These are phyloP conservation scores for Penicillium vulpinum DNA, from an alignment of 2,329 filamentous ascomycete genomes.

Conservation along the genomic window DNA sequence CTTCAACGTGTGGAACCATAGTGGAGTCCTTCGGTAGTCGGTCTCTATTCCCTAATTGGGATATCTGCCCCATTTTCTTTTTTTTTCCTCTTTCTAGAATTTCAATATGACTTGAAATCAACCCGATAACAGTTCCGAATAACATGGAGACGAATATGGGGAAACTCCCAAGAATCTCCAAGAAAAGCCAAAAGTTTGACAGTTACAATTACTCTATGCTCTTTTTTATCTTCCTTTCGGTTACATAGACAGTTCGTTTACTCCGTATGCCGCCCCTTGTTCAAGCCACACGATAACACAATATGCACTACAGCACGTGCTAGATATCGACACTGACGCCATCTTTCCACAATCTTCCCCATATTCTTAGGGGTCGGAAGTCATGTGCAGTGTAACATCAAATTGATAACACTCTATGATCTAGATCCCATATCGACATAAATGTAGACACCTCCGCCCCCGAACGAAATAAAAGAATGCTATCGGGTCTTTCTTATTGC, in stretches of 20 bases:
- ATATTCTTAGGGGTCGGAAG: not conserved
- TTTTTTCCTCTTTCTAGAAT: not conserved
- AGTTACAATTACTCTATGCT: not conserved
- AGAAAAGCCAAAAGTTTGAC: too few species aligned
- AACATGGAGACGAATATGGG: not conserved
- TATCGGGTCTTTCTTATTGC: not conserved
- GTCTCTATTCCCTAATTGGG: not conserved
- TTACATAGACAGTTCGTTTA: not conserved
- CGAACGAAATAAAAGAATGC: not conserved
- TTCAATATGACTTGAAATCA: too few species aligned
- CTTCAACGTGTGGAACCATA: not conserved
- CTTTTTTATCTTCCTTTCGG: not conserved
- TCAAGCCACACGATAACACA: too few species aligned
- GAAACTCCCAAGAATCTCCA: too few species aligned
- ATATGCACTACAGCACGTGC: too few species aligned
- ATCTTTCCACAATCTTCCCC: too few species aligned
- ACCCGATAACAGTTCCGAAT: not conserved
- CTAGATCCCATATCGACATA: not conserved
- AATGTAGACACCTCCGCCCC: not conserved
- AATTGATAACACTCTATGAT: not conserved
- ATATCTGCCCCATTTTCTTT: not conserved
- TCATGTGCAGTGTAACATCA: not conserved
- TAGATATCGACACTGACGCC: too few species aligned
- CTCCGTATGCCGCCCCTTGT: too few species aligned
- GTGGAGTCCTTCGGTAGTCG: not conserved